These are phyloP conservation scores for Endotrypanum monterogeii DNA, from an alignment of 208 protist species.

Conservation along the genomic window DNA sequence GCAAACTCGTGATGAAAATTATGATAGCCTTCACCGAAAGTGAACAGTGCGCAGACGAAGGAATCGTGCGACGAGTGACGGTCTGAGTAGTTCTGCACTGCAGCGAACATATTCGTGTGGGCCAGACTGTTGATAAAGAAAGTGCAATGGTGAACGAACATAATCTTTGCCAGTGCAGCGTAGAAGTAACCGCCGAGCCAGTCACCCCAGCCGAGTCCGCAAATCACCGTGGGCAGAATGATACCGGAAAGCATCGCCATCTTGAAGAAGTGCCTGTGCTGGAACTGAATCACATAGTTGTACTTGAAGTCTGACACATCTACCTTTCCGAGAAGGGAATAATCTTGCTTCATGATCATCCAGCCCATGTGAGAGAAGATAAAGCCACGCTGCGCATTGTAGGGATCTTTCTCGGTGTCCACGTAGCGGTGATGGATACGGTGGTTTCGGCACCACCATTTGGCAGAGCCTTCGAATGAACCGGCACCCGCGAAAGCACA, in stretches of 20 bases:
- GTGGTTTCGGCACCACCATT: conserved; percentile 92
- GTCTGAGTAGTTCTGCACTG: conserved; percentile 81
- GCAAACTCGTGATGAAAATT: conserved; percentile 95
- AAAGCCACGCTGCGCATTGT: conserved; percentile 90
- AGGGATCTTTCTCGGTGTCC: conserved; percentile 92
- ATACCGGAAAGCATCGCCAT: conserved; percentile 85
- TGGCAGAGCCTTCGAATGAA: conserved; percentile 90
- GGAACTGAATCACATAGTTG: conserved; percentile 85
- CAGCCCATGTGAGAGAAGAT: conserved; percentile 92
- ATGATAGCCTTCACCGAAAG: conserved; percentile 93
- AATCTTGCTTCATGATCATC: conserved; percentile 94
- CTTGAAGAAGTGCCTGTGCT: conserved; percentile 87
- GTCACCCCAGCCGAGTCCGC: conserved; percentile 83
- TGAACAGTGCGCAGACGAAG: conserved; percentile 75
- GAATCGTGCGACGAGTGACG: conserved; percentile 85
- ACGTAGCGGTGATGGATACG: conserved; percentile 92
- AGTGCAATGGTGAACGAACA: conserved; percentile 90
- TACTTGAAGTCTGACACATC: conserved; percentile 87
- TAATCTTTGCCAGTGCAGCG: conserved; percentile 71
- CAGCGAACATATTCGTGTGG: conserved; percentile 75
- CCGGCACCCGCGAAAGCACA: conserved; percentile 81
- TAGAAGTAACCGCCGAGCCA: conserved; percentile 89
- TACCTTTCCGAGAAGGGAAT: conserved; percentile 75
- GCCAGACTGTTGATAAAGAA: conserved; percentile 94
- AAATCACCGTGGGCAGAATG: conserved; percentile 83